phyloP scores from a whole-genome alignment of 1,139 yeast species.

The Kurtzmaniella quercitrusa region DNA sequence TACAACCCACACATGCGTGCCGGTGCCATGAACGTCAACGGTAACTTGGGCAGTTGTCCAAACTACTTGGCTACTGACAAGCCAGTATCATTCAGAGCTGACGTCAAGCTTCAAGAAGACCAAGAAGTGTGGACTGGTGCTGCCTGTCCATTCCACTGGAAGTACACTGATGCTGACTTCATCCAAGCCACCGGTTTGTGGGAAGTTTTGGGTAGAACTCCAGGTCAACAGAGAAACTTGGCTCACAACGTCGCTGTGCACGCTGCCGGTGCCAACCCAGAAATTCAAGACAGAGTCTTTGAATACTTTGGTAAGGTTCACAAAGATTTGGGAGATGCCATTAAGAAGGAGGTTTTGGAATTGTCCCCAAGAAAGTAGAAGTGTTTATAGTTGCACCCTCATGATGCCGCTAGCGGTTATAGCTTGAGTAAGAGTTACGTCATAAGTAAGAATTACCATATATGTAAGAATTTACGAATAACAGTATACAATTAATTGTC shows the following conservation, averaged over 20 bases:
- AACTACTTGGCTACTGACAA: constrained; percentile 64
- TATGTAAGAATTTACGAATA: background rate
- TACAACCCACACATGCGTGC: constrained; percentile 74
- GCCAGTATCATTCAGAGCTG: constrained; percentile 44
- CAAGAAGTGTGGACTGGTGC: constrained; percentile 91
- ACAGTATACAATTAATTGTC: too few relatives aligned
- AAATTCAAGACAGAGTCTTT: constrained; percentile 75
- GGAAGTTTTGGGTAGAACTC: constrained; percentile 70
- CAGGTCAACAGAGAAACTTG: constrained; percentile 77
- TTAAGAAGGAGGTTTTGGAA: constrained; percentile 61
- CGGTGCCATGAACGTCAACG: constrained; percentile 80
- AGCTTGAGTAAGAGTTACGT: constrained; percentile 1
- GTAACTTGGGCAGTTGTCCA: constrained; percentile 82
- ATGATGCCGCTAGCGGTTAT: background rate
- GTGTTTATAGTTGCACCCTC: too few relatives aligned
- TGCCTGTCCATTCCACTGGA: constrained; percentile 88
- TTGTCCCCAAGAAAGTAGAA: constrained; percentile 36
- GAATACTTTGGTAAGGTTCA: constrained; percentile 74
- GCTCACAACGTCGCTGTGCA: constrained; percentile 84
- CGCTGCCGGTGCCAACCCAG: constrained; percentile 63
- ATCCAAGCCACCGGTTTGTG: constrained; percentile 65
- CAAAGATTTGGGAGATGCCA: constrained; percentile 52
- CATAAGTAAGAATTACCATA: constrained; percentile 1
- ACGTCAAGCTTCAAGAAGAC: constrained; percentile 43
- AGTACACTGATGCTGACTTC: constrained; percentile 64